Evolutionary conservation across 2,329 filamentous ascomycete genomes (phyloP).

Genomic region (Ceratocystis cubensis): DNA sequence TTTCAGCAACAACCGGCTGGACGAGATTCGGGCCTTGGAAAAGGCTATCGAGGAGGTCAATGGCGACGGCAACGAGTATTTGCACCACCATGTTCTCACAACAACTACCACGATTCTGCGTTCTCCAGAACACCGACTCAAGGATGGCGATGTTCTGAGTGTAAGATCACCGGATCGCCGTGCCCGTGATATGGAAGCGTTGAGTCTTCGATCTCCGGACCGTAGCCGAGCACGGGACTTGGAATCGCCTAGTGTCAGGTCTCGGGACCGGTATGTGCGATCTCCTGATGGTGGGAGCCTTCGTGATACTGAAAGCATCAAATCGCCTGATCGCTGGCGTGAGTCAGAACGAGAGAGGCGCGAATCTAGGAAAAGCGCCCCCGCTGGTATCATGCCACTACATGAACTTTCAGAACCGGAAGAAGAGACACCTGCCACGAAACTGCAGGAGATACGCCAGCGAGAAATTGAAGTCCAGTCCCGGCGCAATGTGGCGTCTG

Average conservation of each 20-base stretch:
- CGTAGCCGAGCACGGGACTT: slow-evolving; percentile 14
- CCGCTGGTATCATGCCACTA: slow-evolving; percentile 13
- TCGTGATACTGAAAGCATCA: slow-evolving; percentile 1
- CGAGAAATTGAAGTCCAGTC: slow-evolving; percentile 31
- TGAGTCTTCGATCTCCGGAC: slow-evolving; percentile 9
- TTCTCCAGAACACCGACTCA: slow-evolving; percentile 3
- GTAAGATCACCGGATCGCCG: slow-evolving; percentile 9
- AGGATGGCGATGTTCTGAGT: slow-evolving; percentile 7
- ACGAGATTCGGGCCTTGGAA: slow-evolving; percentile 31
- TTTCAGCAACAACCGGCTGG: slow-evolving; percentile 25
- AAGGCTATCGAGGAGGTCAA: slow-evolving; percentile 25
- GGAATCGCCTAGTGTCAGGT: slow-evolving; percentile 10
- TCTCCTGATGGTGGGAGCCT: not conserved
- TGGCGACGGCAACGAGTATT: slow-evolving; percentile 18
- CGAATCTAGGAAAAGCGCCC: slow-evolving; percentile 17
- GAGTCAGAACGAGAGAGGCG: slow-evolving; percentile 16
- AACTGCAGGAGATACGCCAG: slow-evolving; percentile 38
- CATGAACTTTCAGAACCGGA: slow-evolving; percentile 18
- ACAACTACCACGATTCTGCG: slow-evolving; percentile 20
- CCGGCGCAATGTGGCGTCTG: slow-evolving; percentile 10
- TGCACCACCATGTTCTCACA: slow-evolving; percentile 20
- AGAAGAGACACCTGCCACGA: slow-evolving; percentile 25
- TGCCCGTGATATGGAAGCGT: slow-evolving; percentile 8
- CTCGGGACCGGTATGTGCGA: not conserved
- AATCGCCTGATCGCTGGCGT: slow-evolving; percentile 13